phyloP scores from a whole-genome alignment of 1,139 yeast genomes.

The Scheffersomyces illinoinensis region DNA sequence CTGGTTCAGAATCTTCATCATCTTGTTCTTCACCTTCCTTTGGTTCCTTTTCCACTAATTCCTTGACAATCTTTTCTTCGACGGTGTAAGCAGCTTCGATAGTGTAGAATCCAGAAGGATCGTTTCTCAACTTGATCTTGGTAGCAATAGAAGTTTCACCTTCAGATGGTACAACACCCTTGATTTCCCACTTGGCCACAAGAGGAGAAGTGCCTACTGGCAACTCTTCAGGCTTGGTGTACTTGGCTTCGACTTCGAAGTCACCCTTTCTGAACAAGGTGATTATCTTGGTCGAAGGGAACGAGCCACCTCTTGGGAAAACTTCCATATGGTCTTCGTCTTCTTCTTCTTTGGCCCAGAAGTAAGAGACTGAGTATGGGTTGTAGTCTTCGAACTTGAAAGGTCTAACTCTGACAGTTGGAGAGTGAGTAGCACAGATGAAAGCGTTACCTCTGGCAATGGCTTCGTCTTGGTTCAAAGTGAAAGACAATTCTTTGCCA shows the following conservation, averaged over 20 bases:
- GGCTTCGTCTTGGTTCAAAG: conserved; percentile 98
- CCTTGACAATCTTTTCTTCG: conserved; percentile 88
- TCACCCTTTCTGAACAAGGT: conserved; percentile 91
- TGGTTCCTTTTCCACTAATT: conserved; percentile 67
- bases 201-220: conserved; percentile 68
- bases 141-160: conserved; percentile 82
- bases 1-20: conserved; percentile 67
- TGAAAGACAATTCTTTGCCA: conserved; percentile 86
- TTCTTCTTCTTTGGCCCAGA: conserved; percentile 93
- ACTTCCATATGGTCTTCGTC: conserved; percentile 93
- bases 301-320: conserved; percentile 89
- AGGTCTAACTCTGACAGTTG: conserved; percentile 97
- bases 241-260: conserved; percentile 83
- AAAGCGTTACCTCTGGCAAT: conserved; percentile 99
- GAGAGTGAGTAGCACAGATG: conserved; percentile 98
- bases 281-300: conserved; percentile 95
- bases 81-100: conserved; percentile 94
- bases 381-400: conserved; percentile 97
- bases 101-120: conserved; percentile 93
- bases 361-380: conserved; percentile 89
- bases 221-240: conserved; percentile 72
- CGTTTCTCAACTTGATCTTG: conserved; percentile 93
- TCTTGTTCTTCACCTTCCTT: conserved; percentile 39
- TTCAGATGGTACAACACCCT: conserved; percentile 79
- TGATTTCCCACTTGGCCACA: conserved; percentile 83